Evolutionary conservation across 2,329 filamentous ascomycete species (phyloP).

Genomic region (Aschersonia sp.): DNA sequence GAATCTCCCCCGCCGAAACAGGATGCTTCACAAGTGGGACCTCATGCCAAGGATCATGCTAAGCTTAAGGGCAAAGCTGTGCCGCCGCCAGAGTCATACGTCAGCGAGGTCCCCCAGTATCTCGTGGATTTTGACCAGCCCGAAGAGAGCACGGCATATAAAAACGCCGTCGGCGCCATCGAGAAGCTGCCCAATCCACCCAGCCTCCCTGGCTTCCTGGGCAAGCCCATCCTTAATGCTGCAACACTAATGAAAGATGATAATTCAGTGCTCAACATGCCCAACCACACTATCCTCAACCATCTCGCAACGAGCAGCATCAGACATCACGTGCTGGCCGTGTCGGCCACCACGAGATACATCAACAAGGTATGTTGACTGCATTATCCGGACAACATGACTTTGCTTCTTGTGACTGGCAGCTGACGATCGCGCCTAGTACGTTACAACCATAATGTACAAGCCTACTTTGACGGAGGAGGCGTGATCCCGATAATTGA

Average conservation of each 20-base stretch:
- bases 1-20: constrained; percentile 7
- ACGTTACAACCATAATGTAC: constrained; percentile 95
- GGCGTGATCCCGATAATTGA: constrained; percentile 7
- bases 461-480: constrained; percentile 63
- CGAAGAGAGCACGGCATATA: constrained; percentile 63
- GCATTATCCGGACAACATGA: not conserved
- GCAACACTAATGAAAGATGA: constrained; percentile 92
- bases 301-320: constrained; percentile 96
- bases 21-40: constrained; percentile 2
- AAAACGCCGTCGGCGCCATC: constrained; percentile 60
- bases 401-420: too few species aligned
- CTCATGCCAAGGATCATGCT: constrained; percentile 24
- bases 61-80: constrained; percentile 40
- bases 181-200: constrained; percentile 74
- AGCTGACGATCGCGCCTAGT: constrained; percentile 35
- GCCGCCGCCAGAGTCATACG: constrained; percentile 46
- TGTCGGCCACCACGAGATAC: constrained; percentile 94
- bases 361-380: constrained; percentile 62
- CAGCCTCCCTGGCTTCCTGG: constrained; percentile 75
- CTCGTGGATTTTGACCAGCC: constrained; percentile 75
- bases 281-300: constrained; percentile 93
- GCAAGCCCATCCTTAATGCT: constrained; percentile 88
- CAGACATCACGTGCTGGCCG: constrained; percentile 88
- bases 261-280: constrained; percentile 91
- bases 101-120: constrained; percentile 66